Evolutionary conservation across 192 early-diverging fungal species (phyloP), one percentile per base, ranked within the genome.

Genomic region (Ambispora gerdemannii): DNA sequence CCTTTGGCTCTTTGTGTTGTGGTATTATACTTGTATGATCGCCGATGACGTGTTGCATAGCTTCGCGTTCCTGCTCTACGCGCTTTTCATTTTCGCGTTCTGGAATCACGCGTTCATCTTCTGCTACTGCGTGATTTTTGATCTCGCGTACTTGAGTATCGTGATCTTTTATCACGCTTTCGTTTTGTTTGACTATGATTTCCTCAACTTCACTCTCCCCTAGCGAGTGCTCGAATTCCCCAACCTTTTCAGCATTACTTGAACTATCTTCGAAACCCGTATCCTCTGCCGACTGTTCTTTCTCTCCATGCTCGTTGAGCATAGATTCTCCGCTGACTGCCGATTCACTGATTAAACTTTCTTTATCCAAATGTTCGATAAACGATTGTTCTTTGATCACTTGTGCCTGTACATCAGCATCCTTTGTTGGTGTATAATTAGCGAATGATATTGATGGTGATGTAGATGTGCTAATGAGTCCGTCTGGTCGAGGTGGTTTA

Each of bases 401-500:
- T 43, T 43, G 38, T 15, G 38, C 38, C 15, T 43, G 6, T 6
- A 15, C 38, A 10, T 43, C 38, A 67, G 79, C 75, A 55, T 82
- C 79, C 52, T 85, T 82, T 11, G 83, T 82, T 3, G 81, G 81
- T 1, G 78, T 75, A 35, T 67, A 67, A n/a, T n/a, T n/a, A n/a
- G n/a, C n/a, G n/a, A n/a, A n/a, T n/a, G n/a, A n/a, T n/a, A n/a
- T n/a, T n/a, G n/a, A n/a, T n/a, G n/a, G n/a, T 22, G 65, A 32
- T 50, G 65, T 50, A 4, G 47, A 67, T 24, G 65, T 52, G 35
- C 34, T 52, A 70, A 49, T 51, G 65, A 66, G 68, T 75, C 31
- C 35, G 76, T 71, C 56, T 67, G 74, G 70, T 80, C 52, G 72
- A 77, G 58, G 78, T 77, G 89, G 88, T 67, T 93, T 84, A 71